Conservation (phyloP, 352 stramenopile genomes). For the Nothophytophthora sp. region DNA sequence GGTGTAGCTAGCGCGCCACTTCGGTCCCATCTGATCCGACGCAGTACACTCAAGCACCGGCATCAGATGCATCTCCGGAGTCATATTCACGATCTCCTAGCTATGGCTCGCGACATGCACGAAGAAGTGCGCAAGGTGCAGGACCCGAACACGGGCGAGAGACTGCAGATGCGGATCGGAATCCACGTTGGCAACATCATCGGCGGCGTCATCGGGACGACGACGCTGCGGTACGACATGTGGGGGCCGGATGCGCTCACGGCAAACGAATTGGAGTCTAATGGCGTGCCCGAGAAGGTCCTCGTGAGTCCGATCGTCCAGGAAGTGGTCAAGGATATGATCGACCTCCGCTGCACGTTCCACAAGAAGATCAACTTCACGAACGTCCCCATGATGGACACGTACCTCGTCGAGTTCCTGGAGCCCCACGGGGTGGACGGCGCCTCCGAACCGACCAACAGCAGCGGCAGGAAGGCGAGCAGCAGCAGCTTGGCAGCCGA, state of each 20-base stretch:
- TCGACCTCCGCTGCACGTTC: conserved; percentile 81
- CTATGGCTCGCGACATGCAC: conserved; percentile 88
- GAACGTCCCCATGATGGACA: conserved; percentile 83
- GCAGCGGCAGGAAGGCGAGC: conserved; percentile 14
- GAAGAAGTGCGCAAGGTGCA: conserved; percentile 83
- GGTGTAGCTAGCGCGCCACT: conserved; percentile 6
- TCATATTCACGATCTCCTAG: conserved; percentile 78
- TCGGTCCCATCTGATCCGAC: conserved; percentile 27
- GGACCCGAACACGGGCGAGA: conserved; percentile 83
- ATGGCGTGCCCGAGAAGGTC: conserved; percentile 78
- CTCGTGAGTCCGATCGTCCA: conserved; percentile 81
- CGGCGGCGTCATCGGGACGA: conserved; percentile 84
- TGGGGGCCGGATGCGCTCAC: conserved; percentile 84
- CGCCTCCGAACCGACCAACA: neutral
- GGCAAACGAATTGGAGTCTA: conserved; percentile 87
- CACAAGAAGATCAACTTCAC: conserved; percentile 85
- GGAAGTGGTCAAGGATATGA: conserved; percentile 81
- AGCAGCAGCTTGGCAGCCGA: neutral
- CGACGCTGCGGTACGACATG: conserved; percentile 89
- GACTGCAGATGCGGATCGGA: conserved; percentile 86
- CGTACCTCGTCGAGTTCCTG: conserved; percentile 81
- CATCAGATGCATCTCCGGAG: conserved; percentile 82
- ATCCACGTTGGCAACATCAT: conserved; percentile 91
- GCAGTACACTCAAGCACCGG: conserved; percentile 80
- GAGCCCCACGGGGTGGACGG: conserved; percentile 32